These are phyloP conservation scores for Polyporus arcularius DNA, from an alignment of 768 basidiomycete species.

Conservation along the genomic window DNA sequence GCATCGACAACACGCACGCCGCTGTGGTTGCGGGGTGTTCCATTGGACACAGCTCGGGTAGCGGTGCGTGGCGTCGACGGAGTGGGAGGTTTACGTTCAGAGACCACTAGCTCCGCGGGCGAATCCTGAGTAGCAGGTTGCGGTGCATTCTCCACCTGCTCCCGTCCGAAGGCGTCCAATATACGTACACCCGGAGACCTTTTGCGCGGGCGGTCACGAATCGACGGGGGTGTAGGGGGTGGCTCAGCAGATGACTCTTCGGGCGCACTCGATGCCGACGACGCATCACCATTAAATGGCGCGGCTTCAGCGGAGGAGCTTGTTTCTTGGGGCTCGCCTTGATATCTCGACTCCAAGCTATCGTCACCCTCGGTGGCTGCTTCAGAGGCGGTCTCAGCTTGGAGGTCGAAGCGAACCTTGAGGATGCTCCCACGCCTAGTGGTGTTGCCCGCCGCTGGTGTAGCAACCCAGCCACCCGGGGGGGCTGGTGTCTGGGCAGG, in stretches of 20 bases:
- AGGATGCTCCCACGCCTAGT: constrained; percentile 52
- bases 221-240: constrained; percentile 29
- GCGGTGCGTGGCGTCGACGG: constrained; percentile 9
- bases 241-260: constrained; percentile 15
- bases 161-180: constrained; percentile 72
- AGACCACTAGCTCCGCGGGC: neutral
- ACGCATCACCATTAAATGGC: constrained; percentile 6
- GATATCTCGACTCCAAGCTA: constrained; percentile 7
- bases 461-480: constrained; percentile 61
- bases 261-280: neutral
- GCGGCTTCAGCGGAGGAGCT: neutral
- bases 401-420: constrained; percentile 73
- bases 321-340: neutral
- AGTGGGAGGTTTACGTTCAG: neutral
- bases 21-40: constrained; percentile 37
- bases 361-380: constrained; percentile 15
- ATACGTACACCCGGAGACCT: constrained; percentile 57
- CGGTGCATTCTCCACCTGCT: constrained; percentile 24
- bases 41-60: constrained; percentile 12
- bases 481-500: constrained; percentile 62
- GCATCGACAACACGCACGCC: constrained; percentile 66
- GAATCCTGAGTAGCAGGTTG: neutral
- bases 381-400: constrained; percentile 34
- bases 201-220: constrained; percentile 38
- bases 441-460: constrained; percentile 28